Conservation (phyloP, 306 rosid species). For the Boehmeria nivea region DNA sequence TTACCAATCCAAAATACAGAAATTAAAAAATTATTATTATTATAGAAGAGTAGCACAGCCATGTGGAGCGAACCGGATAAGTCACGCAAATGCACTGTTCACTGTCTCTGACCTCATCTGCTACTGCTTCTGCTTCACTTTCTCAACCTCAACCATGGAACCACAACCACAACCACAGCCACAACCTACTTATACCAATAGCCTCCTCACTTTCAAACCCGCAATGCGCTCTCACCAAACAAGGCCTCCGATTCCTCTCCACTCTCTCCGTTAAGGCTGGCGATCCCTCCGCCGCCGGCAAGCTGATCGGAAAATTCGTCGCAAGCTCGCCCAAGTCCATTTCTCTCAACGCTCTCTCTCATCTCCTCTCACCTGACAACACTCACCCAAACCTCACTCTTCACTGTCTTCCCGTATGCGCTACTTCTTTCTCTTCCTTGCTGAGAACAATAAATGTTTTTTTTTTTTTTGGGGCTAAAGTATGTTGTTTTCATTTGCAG, state of each 20-base stretch:
- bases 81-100: too few relatives aligned
- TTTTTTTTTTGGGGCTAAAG: neutral
- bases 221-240: constrained; percentile 49
- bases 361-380: constrained; percentile 56
- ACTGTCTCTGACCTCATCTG: too few relatives aligned
- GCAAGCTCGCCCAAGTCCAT: constrained; percentile 48
- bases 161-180: too few relatives aligned
- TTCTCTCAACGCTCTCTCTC: constrained; percentile 54
- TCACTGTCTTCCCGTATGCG: constrained; percentile 52
- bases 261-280: constrained; percentile 37
- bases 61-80: too few relatives aligned
- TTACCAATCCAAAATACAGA: too few relatives aligned
- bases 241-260: constrained; percentile 59
- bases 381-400: constrained; percentile 49
- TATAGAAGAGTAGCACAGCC: too few relatives aligned
- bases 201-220: too few relatives aligned
- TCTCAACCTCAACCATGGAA: too few relatives aligned
- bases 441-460: neutral
- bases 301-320: constrained; percentile 47
- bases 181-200: too few relatives aligned
- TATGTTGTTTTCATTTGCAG: constrained; percentile 21
- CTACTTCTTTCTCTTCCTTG: neutral
- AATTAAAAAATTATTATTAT: too few relatives aligned
- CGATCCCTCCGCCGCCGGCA: constrained; percentile 34
- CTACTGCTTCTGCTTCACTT: too few relatives aligned